phyloP scores from a whole-genome alignment of 1,284 basidiomycete species.

The Puccinia triticina region DNA sequence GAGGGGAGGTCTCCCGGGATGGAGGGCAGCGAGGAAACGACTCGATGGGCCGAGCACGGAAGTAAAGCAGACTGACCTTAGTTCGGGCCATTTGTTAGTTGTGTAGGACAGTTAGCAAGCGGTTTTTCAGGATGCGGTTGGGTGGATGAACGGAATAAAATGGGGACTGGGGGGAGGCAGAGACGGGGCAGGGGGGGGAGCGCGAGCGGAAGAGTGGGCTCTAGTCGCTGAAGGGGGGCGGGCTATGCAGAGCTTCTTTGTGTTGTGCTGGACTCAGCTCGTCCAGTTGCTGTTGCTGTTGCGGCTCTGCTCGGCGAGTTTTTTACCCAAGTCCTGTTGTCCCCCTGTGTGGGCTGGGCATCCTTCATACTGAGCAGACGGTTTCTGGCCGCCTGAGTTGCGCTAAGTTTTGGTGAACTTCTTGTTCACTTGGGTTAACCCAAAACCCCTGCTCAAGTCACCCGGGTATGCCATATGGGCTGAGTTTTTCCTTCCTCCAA shows the following conservation, averaged over 20 bases:
- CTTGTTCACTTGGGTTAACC: no score
- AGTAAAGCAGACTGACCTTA: constrained; percentile 16
- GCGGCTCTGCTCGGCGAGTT: constrained; percentile 16
- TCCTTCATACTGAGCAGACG: background rate
- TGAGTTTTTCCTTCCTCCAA: no score
- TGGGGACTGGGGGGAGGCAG: background rate
- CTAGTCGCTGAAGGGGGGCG: constrained; percentile 3
- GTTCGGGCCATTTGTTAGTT: constrained; percentile 31
- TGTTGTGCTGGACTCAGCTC: background rate
- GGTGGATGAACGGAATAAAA: constrained; percentile 36
- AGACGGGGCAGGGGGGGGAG: background rate
- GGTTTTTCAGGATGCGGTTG: background rate
- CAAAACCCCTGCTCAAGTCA: no score
- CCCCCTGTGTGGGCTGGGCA: background rate
- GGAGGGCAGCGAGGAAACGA: background rate
- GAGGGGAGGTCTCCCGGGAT: background rate
- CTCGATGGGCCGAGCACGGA: background rate
- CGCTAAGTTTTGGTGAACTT: no score
- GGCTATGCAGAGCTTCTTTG: constrained; percentile 11
- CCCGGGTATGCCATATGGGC: no score
- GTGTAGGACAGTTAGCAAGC: background rate
- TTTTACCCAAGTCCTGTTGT: background rate
- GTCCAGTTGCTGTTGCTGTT: background rate
- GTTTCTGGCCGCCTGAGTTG: background rate
- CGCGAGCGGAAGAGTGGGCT: background rate